Evolutionary conservation across 2,329 filamentous ascomycete genomes (phyloP).

Genomic region (Aureobasidium sp.): DNA sequence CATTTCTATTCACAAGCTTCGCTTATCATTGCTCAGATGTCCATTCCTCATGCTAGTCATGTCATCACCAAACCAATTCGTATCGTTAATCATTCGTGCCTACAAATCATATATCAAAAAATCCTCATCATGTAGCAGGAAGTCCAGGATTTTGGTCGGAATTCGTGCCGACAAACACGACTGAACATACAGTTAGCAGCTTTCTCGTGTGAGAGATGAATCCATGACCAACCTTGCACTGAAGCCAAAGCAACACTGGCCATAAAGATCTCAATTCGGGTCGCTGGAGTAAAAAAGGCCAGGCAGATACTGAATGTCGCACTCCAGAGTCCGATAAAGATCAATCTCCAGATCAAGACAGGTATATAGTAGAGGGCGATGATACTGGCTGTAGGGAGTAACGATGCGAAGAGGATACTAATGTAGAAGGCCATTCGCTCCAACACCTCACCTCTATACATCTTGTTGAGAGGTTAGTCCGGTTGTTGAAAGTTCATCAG

Average conservation of each 20-base stretch:
- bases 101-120: slow-evolving; percentile 5
- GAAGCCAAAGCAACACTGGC: slow-evolving; percentile 22
- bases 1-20: neutral
- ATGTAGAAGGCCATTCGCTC: slow-evolving; percentile 11
- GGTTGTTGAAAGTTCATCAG: no score
- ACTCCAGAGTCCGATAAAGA: slow-evolving; percentile 22
- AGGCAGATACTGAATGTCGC: slow-evolving; percentile 21
- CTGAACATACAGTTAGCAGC: neutral
- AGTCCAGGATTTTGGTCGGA: neutral
- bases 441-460: neutral
- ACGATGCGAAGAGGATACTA: slow-evolving; percentile 20
- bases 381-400: slow-evolving; percentile 22
- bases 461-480: neutral
- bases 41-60: neutral
- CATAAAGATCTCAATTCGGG: slow-evolving; percentile 24
- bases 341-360: slow-evolving; percentile 17
- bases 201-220: no score
- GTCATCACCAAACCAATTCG: neutral
- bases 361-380: slow-evolving; percentile 24
- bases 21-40: neutral
- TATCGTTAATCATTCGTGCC: neutral
- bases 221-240: slow-evolving; percentile 17
- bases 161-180: slow-evolving; percentile 24
- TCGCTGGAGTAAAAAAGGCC: slow-evolving; percentile 22
- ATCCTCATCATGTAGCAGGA: neutral